Percentiles rank a stretch among this genome's conserved stretches.
Conservation (phyloP, 257 asterid species). For the Hygrophila difformis region DNA sequence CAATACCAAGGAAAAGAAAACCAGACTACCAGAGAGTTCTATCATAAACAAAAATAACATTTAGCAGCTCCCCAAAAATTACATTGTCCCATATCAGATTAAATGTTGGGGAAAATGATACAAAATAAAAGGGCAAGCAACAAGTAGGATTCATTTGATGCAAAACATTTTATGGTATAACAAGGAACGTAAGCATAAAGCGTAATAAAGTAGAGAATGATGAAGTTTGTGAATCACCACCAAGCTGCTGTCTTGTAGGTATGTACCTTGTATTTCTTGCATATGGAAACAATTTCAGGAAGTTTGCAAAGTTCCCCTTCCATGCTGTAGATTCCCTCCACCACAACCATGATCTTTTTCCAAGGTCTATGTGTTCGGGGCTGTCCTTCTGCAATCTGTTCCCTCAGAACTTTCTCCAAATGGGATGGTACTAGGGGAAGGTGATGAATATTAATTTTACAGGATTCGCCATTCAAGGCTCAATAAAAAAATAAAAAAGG, state of each 20-base stretch:
- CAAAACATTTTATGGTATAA: constrained; percentile 2
- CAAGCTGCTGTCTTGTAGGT: not conserved
- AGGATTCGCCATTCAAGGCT: not conserved
- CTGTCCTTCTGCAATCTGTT: constrained; percentile 90
- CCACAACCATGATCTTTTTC: constrained; percentile 92
- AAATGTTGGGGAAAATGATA: constrained; percentile 7
- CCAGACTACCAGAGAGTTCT: no score
- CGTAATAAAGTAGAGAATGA: constrained; percentile 1
- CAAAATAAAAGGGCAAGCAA: constrained; percentile 1
- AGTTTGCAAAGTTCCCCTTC: constrained; percentile 97
- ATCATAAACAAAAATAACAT: not conserved
- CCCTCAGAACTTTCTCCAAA: constrained; percentile 85
- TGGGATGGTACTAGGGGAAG: constrained; percentile 70
- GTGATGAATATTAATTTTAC: constrained; percentile 11
- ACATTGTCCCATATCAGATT: constrained; percentile 10
- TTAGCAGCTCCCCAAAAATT: constrained; percentile 11
- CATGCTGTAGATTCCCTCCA: constrained; percentile 99
- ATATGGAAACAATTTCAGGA: constrained; percentile 89
- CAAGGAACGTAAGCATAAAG: not conserved
- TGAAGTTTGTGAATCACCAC: not conserved
- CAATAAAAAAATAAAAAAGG: constrained; percentile 9
- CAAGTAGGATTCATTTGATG: constrained; percentile 4
- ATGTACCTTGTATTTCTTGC: constrained; percentile 94
- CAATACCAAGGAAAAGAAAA: constrained; percentile 1
- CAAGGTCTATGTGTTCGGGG: constrained; percentile 98